These are phyloP conservation scores for Pisolithus marmoratus DNA, from an alignment of 768 basidiomycete genomes.

Conservation along the genomic window DNA sequence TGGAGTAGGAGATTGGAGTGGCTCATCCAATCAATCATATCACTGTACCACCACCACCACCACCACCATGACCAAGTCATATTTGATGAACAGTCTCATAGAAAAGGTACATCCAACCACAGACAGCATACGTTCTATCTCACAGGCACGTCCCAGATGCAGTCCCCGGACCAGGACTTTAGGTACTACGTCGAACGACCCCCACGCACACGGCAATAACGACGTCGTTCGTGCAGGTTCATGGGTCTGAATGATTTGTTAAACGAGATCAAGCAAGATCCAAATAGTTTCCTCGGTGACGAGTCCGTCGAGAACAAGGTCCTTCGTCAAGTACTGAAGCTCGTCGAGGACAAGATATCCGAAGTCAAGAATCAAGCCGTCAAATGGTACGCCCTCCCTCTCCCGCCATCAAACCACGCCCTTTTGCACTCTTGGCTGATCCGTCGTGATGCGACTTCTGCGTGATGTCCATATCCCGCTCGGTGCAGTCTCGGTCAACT, in stretches of 20 bases:
- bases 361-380: slow-evolving; percentile 99
- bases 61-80: slow-evolving; percentile 73
- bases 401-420: not conserved
- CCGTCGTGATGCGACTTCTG: not conserved
- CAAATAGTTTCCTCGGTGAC: slow-evolving; percentile 71
- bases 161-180: slow-evolving; percentile 88
- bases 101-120: slow-evolving; percentile 53
- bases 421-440: not conserved
- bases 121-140: not conserved
- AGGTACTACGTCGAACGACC: slow-evolving; percentile 47
- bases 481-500: slow-evolving; percentile 72
- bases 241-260: slow-evolving; percentile 97
- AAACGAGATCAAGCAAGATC: slow-evolving; percentile 80
- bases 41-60: too few relatives aligned
- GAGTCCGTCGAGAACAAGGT: slow-evolving; percentile 82
- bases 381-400: slow-evolving; percentile 62
- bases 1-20: too few relatives aligned
- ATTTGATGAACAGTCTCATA: slow-evolving; percentile 77
- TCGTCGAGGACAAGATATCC: slow-evolving; percentile 92
- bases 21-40: too few relatives aligned
- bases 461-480: not conserved
- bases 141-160: slow-evolving; percentile 53
- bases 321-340: slow-evolving; percentile 72
- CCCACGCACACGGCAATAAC: slow-evolving; percentile 12
- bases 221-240: slow-evolving; percentile 49